Percentiles rank a stretch among this genome's conserved stretches.
Conservation (phyloP, 345 rosid genomes). For the Eucalyptus guilfoylei region DNA sequence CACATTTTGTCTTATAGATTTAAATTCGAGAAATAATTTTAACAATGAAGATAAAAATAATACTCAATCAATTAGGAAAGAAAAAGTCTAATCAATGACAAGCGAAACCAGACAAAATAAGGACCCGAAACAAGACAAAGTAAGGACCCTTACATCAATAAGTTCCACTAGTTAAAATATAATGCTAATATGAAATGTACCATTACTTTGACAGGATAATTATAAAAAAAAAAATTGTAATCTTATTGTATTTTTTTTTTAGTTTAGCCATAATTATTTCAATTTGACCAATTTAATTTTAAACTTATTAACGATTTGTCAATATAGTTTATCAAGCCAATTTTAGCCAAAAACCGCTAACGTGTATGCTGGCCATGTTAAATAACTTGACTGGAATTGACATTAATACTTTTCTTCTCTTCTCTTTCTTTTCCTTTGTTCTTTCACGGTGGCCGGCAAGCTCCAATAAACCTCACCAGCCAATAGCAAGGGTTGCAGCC, state of each 20-base stretch:
- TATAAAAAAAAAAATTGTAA: too few species aligned
- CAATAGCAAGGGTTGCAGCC: too few species aligned
- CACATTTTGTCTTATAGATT: neutral
- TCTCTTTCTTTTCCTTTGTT: neutral
- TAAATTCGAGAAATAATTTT: neutral
- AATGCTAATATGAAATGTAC: neutral
- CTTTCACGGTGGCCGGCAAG: neutral
- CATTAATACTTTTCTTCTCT: too few species aligned
- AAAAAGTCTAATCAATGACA: neutral
- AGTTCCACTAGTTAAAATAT: neutral
- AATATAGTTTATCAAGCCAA: too few species aligned
- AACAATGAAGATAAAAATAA: neutral
- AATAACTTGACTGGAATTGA: neutral
- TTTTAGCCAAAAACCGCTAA: too few species aligned
- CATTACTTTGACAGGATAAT: neutral
- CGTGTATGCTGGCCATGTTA: rapidly evolving
- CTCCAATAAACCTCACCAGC: neutral
- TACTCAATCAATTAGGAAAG: neutral
- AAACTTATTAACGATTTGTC: too few species aligned
- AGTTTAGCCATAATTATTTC: neutral
- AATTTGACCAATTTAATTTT: neutral
- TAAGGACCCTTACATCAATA: neutral
- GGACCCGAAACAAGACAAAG: neutral
- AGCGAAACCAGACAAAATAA: neutral
- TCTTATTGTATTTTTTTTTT: rapidly evolving